A percentile compares a stretch with the other conserved stretches of the same genome.
Evolutionary conservation across 176 grass and related monocot genomes (phyloP).

Genomic region (Triticum turgidum): DNA sequence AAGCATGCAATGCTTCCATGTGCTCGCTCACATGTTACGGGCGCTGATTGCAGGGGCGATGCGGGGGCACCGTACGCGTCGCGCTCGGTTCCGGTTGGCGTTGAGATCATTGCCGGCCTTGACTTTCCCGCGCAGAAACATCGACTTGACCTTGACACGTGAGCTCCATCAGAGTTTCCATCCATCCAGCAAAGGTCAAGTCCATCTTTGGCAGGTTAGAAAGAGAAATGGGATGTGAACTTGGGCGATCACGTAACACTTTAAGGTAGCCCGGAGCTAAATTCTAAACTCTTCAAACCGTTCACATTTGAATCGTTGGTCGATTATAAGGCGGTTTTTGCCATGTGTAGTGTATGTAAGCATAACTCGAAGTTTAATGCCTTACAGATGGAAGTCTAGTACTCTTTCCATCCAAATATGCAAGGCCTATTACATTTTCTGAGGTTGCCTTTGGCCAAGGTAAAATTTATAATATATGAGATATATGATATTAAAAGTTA

Average conservation of each 20-base stretch:
- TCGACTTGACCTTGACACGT: not conserved
- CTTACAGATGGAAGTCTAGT: too few species aligned
- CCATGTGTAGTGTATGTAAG: too few species aligned
- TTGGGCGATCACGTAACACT: not conserved
- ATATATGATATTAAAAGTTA: too few species aligned
- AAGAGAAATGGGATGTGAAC: not conserved
- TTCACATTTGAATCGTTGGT: not conserved
- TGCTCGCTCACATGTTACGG: slow-evolving; percentile 8
- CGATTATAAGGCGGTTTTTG: too few species aligned
- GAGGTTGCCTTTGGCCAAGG: too few species aligned
- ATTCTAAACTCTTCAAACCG: not conserved
- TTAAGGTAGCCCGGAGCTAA: not conserved
- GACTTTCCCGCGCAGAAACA: not conserved
- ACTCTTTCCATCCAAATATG: too few species aligned
- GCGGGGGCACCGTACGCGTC: slow-evolving; percentile 30
- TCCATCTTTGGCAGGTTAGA: not conserved
- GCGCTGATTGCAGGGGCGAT: slow-evolving; percentile 19
- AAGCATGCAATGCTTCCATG: too few species aligned
- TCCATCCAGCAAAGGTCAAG: not conserved
- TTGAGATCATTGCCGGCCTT: slow-evolving; percentile 32
- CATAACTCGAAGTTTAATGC: too few species aligned
- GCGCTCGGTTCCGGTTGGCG: slow-evolving; percentile 30
- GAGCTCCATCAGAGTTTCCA: not conserved
- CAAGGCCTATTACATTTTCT: too few species aligned
- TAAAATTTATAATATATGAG: too few species aligned